Base-by-base conservation (phyloP, 1,284 basidiomycete genomes). In the Sanghuangporus weigelae region DNA sequence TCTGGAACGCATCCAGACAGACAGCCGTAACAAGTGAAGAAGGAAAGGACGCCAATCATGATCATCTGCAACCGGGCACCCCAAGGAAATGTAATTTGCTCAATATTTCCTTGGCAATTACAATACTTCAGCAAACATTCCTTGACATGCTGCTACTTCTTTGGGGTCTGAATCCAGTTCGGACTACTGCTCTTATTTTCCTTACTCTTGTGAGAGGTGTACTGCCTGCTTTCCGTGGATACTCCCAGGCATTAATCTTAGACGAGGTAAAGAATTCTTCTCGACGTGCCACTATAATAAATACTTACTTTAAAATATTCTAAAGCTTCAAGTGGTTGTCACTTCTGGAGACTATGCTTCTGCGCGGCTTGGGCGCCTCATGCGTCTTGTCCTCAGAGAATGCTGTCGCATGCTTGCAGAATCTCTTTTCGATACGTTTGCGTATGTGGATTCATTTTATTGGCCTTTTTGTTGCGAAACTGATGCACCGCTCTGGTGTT, bases 221-320 rank as follows among this genome's bases (percentile, higher is more conserved):
- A 64, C 84, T 91, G 70, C 90, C 90, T 48, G 90, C 89, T 11
- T 88, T 89, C 73, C 83, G 88, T 75, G 86, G 89, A 63, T 92
- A 90, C 77, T 91, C 90, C 11, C 90, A 92, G 78, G 89, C 89
- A 58, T 75, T 89, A 73, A 89, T 92, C 68, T 84, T 92, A 66
- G 87, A 92, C 74, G 89, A 92, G 82, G 90, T 87, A 63, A 61
- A 82, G 57, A 46, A 53, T 64, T 38, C n/a, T 46, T 38, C 40
- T 57, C 44, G 48, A 56, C 58, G 57, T 46, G 19, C 36, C 55
- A 48, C 59, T 57, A 49, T 53, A 39, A 19, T 51, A 40, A 63
- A 38, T 21, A 44, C 12, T 44, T 0, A 60, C 62, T 62, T 48
- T 35, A 46, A 60, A 60, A 31, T 36, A 26, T 31, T 16, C 7